phyloP scores from a whole-genome alignment of 345 rosid genomes.

The Punica granatum region DNA sequence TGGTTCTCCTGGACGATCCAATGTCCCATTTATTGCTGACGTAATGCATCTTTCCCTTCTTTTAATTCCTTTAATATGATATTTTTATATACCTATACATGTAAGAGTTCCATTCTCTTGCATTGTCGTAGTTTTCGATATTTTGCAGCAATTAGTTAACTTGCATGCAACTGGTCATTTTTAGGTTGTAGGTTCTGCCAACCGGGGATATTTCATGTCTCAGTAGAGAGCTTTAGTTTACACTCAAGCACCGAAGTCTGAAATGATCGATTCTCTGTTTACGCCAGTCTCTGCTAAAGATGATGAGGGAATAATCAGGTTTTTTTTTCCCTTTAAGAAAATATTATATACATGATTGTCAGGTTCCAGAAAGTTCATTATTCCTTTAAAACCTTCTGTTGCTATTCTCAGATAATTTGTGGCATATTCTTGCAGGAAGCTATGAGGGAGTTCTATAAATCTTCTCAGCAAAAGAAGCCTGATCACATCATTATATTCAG shows the following conservation, averaged over 20 bases:
- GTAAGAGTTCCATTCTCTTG: not conserved
- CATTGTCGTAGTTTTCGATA: not conserved
- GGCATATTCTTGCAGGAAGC: conserved; percentile 21
- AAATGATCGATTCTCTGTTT: conserved; percentile 38
- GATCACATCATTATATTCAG: conserved; percentile 40
- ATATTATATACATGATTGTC: not conserved
- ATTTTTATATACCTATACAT: not conserved
- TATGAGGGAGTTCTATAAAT: conserved; percentile 28
- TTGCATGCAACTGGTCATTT: not conserved
- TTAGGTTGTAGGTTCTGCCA: conserved; percentile 38
- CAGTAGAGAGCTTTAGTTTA: conserved; percentile 41
- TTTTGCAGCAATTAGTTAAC: too few species aligned
- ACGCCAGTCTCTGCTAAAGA: conserved; percentile 23
- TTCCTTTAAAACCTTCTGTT: not conserved
- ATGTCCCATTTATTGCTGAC: conserved; percentile 89
- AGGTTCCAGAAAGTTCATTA: not conserved
- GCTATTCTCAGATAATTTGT: not conserved
- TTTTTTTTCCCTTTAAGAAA: not conserved
- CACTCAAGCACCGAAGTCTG: conserved; percentile 35
- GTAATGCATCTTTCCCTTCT: conserved; percentile 24
- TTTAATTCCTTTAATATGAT: too few species aligned
- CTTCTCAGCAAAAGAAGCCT: conserved; percentile 31
- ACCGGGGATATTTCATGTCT: conserved; percentile 40
- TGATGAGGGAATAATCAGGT: conserved; percentile 37
- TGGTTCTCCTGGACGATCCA: conserved; percentile 88